Conservation (phyloP, 495 filamentous ascomycete species). For the Hyaloscypha finlandica region DNA sequence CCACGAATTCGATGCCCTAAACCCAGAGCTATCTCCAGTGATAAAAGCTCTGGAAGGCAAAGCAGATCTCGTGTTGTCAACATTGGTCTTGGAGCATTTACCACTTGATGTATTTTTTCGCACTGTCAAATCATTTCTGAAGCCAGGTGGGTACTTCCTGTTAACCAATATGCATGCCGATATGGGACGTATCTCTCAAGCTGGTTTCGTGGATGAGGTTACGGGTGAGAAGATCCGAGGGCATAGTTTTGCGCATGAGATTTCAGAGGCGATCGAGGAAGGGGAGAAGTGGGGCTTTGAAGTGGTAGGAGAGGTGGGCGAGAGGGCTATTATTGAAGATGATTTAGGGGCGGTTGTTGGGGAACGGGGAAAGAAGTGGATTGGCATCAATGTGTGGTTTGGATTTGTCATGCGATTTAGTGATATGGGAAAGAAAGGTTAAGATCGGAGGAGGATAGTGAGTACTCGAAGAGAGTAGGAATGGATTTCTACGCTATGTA, state of each 20-base stretch:
- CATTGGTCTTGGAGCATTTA: slow-evolving; percentile 71
- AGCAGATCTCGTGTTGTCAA: slow-evolving; percentile 48
- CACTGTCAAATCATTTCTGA: slow-evolving; percentile 44
- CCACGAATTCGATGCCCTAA: slow-evolving; percentile 28
- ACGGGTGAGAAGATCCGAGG: slow-evolving; percentile 63
- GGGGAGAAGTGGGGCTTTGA: slow-evolving; percentile 56
- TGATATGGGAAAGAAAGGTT: neutral
- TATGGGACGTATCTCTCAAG: slow-evolving; percentile 65
- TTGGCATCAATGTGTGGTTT: slow-evolving; percentile 68
- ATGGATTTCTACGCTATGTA: neutral
- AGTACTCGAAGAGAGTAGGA: no score
- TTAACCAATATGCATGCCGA: slow-evolving; percentile 76
- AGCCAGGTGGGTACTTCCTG: slow-evolving; percentile 53
- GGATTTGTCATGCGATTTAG: slow-evolving; percentile 44
- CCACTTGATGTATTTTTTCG: slow-evolving; percentile 59
- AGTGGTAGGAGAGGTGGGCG: slow-evolving; percentile 33
- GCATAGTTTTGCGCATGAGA: slow-evolving; percentile 59
- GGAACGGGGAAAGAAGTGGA: slow-evolving; percentile 67
- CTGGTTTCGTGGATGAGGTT: slow-evolving; percentile 63
- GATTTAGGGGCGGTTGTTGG: slow-evolving; percentile 53
- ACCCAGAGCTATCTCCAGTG: neutral
- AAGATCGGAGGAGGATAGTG: neutral
- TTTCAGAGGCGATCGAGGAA: slow-evolving; percentile 56
- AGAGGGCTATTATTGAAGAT: slow-evolving; percentile 46
- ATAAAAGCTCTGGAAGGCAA: slow-evolving; percentile 43